Evolutionary conservation across 371 early-diverging fungal species (phyloP).

Genomic region (Apophysomyces trapeziformis): DNA sequence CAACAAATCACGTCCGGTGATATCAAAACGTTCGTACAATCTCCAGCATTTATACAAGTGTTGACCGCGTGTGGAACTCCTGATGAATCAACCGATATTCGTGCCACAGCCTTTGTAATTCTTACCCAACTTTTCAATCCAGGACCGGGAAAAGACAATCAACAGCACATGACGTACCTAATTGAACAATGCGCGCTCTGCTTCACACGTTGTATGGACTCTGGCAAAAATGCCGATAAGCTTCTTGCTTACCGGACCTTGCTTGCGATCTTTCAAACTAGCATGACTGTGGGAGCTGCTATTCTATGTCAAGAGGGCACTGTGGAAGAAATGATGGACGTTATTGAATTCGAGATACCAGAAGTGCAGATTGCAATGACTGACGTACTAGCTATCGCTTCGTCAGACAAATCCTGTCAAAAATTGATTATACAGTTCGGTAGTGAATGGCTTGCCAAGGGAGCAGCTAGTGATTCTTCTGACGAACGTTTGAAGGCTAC

Average conservation of each 20-base stretch:
- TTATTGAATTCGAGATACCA: slow-evolving; percentile 68
- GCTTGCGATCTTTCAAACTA: slow-evolving; percentile 64
- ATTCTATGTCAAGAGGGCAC: slow-evolving; percentile 68
- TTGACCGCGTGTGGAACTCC: slow-evolving; percentile 41
- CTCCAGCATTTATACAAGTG: slow-evolving; percentile 36
- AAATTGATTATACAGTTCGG: slow-evolving; percentile 59
- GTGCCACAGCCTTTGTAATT: slow-evolving; percentile 43
- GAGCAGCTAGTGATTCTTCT: slow-evolving; percentile 46
- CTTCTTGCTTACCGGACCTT: slow-evolving; percentile 62
- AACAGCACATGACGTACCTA: slow-evolving; percentile 33
- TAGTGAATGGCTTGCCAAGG: slow-evolving; percentile 57
- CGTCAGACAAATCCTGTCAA: slow-evolving; percentile 67
- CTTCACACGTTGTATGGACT: slow-evolving; percentile 46
- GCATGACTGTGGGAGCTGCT: slow-evolving; percentile 61
- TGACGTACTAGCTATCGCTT: slow-evolving; percentile 69
- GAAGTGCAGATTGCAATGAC: slow-evolving; percentile 65
- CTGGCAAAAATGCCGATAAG: slow-evolving; percentile 46
- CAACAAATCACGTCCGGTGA: slow-evolving; percentile 15
- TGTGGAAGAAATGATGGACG: slow-evolving; percentile 73
- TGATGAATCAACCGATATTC: slow-evolving; percentile 25
- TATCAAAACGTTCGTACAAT: slow-evolving; percentile 31
- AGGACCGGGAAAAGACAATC: slow-evolving; percentile 28
- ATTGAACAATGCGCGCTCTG: slow-evolving; percentile 46
- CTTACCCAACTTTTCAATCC: slow-evolving; percentile 43
- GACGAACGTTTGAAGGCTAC: slow-evolving; percentile 60